Conservation (phyloP, 768 basidiomycete genomes). For the Tulasnella sp. region DNA sequence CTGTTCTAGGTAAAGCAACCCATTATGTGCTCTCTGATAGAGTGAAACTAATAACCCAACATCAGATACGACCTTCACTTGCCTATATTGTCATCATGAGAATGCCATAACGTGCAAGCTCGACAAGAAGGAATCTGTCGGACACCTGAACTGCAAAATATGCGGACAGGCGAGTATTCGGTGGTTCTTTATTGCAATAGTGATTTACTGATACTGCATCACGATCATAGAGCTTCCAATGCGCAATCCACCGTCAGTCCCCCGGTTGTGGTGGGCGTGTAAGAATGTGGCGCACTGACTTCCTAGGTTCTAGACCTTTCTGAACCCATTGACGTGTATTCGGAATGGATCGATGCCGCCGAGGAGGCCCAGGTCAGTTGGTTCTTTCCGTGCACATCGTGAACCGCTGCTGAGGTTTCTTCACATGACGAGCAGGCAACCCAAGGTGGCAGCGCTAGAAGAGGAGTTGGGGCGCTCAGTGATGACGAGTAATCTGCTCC, state of each 20-base stretch:
- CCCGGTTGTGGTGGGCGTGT: background rate
- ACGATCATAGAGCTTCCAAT: constrained; percentile 40
- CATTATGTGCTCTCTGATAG: background rate
- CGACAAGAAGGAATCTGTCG: constrained; percentile 80
- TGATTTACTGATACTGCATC: constrained; percentile 59
- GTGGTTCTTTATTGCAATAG: constrained; percentile 46
- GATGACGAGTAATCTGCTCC: constrained; percentile 3
- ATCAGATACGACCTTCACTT: constrained; percentile 77
- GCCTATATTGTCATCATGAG: constrained; percentile 86
- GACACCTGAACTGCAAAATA: constrained; percentile 73
- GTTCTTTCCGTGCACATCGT: background rate
- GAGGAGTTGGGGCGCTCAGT: constrained; percentile 9
- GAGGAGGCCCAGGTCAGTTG: constrained; percentile 22
- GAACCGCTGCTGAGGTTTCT: background rate
- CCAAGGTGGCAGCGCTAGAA: constrained; percentile 8
- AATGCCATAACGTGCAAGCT: constrained; percentile 81
- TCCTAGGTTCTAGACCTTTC: constrained; percentile 63
- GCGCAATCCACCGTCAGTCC: constrained; percentile 25
- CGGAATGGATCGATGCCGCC: constrained; percentile 64
- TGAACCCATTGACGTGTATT: constrained; percentile 84
- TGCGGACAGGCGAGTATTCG: constrained; percentile 58
- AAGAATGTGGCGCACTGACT: background rate
- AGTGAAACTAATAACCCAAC: background rate
- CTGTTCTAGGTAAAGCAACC: constrained; percentile 60
- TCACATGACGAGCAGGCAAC: background rate